phyloP scores from a whole-genome alignment of 306 rosid genomes.

The Medicago lupulina region DNA sequence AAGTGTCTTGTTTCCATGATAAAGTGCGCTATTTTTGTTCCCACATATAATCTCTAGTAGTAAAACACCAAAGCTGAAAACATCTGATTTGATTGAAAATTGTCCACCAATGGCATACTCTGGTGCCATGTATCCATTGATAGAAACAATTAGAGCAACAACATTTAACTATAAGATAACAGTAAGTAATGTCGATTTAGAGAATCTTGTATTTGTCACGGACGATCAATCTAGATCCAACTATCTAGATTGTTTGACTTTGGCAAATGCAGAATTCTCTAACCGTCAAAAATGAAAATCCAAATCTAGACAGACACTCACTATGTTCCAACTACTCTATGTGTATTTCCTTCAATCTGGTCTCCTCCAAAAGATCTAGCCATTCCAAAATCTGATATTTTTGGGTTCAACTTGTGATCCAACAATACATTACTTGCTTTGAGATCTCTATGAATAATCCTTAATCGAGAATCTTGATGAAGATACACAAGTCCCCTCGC shows the following conservation, averaged over 20 bases:
- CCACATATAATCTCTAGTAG: slow-evolving; percentile 58
- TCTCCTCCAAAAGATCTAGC: slow-evolving; percentile 61
- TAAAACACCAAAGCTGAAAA: slow-evolving; percentile 53
- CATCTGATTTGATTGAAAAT: slow-evolving; percentile 55
- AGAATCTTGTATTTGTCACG: not conserved
- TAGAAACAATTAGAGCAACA: not conserved
- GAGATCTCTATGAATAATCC: slow-evolving; percentile 67
- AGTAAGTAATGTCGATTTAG: not conserved
- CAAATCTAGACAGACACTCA: slow-evolving; percentile 37
- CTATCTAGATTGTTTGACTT: not conserved
- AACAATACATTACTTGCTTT: slow-evolving; percentile 67
- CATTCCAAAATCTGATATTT: slow-evolving; percentile 72
- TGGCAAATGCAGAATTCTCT: not conserved
- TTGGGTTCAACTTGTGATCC: slow-evolving; percentile 54
- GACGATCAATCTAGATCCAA: not conserved
- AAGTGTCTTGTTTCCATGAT: slow-evolving; percentile 40
- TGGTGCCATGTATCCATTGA: slow-evolving; percentile 67
- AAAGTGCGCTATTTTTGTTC: slow-evolving; percentile 54
- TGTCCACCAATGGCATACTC: slow-evolving; percentile 60
- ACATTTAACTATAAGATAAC: not conserved
- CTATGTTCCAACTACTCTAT: slow-evolving; percentile 64
- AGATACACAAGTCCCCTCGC: slow-evolving; percentile 61
- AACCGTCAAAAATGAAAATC: not conserved
- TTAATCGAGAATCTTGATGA: slow-evolving; percentile 62
- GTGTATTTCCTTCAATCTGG: slow-evolving; percentile 61